Conservation (phyloP, 1,284 basidiomycete genomes). For the Laetiporus sulphureus region DNA sequence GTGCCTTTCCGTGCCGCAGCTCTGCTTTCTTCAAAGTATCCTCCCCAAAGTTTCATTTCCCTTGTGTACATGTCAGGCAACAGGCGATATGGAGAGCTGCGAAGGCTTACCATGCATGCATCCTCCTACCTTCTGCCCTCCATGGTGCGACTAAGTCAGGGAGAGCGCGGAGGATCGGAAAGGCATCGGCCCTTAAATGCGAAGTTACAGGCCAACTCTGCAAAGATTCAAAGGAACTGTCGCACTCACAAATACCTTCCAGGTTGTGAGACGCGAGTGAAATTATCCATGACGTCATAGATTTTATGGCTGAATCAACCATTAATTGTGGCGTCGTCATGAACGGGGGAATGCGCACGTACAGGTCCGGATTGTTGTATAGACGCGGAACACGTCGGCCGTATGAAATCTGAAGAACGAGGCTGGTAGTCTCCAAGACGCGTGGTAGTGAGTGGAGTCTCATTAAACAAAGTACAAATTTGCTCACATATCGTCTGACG, state of each 20-base stretch:
- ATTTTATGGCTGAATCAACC: slow-evolving; percentile 4
- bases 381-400: slow-evolving; percentile 5
- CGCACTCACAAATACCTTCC: slow-evolving; percentile 6
- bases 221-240: too few relatives aligned
- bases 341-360: not conserved
- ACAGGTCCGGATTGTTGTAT: slow-evolving; percentile 5
- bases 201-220: not conserved
- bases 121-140: slow-evolving; percentile 20
- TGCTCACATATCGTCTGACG: slow-evolving; percentile 22
- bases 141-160: slow-evolving; percentile 23
- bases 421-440: slow-evolving; percentile 3
- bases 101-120: slow-evolving; percentile 23
- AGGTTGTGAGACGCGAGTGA: slow-evolving; percentile 4
- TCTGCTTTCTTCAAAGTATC: slow-evolving; percentile 11
- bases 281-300: slow-evolving; percentile 6
- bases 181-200: slow-evolving; percentile 24
- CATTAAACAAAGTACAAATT: too few relatives aligned
- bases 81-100: too few relatives aligned
- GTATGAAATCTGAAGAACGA: slow-evolving; percentile 5
- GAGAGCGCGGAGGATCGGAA: slow-evolving; percentile 22
- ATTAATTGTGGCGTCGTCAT: not conserved
- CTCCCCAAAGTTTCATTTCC: slow-evolving; percentile 25
- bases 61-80: not conserved
- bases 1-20: slow-evolving; percentile 1
- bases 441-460: not conserved